Base-by-base conservation (phyloP, 305 asterid genomes). In the Fraxinus sp. region DNA sequence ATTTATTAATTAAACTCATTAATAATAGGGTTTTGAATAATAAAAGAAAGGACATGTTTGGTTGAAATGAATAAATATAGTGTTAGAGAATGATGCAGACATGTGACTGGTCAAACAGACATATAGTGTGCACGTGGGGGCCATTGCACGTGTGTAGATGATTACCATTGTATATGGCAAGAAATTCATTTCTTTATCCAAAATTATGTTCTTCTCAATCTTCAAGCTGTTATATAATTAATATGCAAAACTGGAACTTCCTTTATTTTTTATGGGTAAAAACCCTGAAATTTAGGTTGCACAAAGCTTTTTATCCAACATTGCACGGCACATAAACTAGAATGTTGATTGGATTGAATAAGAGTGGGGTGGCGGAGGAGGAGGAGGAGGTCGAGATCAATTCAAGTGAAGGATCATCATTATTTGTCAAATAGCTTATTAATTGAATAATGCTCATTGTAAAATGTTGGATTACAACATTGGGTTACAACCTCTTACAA, bases 111-210 rank as follows among this genome's bases (percentile, higher is more conserved):
- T 90, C 92, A 86, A 89, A 87, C 91, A 83, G 91, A 90, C 93
- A 90, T 4, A 32, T 44, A 62, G 81, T 86, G 85, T 79, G 86
- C 89, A 89, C 88, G 87, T 90, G 89, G 93, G 4, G 4, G 49
- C 93, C 90, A 20, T 72, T 84, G 84, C 93, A 89, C 93, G 92
- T 88, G 90, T 85, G 88, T 37, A 71, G 80, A 86, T 86, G 80
- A 86, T 86, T 82, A 83, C 66, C 10, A 81, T 64, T 7, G 24
- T 55, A 55, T 6, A 7, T 55, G 24, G 10, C 66, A n/a, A 55
- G 66, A 55, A 71, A 22, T 71, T 16, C 35, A 28, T 68, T 68
- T 66, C 33, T 66, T 68, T 68, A 59, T 20, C 14, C 28, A 6
- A 59, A 57, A 59, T 59, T 59, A 24, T 55, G 24, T 55, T 55